A percentile compares a stretch with the other conserved stretches of the same genome.
Conservation (phyloP, 768 basidiomycete species). For the Termitomyces bulborhizus region DNA sequence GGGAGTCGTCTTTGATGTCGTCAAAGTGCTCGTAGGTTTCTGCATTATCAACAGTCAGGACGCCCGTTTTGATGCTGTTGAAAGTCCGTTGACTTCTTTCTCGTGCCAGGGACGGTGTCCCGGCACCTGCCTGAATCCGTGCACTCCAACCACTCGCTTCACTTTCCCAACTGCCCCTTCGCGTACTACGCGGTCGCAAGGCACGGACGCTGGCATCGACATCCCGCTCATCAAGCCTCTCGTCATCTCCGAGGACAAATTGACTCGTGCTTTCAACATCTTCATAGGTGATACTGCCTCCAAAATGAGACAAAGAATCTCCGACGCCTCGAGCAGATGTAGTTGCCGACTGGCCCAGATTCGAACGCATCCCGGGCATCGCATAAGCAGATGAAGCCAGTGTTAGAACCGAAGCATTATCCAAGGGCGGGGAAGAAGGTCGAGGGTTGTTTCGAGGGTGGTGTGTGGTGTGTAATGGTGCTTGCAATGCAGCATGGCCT, state of each 20-base stretch:
- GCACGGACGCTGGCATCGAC: constrained; percentile 87
- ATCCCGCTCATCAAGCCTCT: constrained; percentile 60
- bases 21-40: constrained; percentile 22
- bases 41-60: constrained; percentile 43
- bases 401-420: constrained; percentile 90
- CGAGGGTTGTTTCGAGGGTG: constrained; percentile 96
- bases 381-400: constrained; percentile 93
- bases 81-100: constrained; percentile 58
- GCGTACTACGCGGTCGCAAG: constrained; percentile 78
- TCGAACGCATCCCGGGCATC: constrained; percentile 49
- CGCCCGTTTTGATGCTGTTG: constrained; percentile 55
- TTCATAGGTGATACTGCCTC: constrained; percentile 49
- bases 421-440: constrained; percentile 83
- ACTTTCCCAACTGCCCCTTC: constrained; percentile 90
- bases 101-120: constrained; percentile 38
- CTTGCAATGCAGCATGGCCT: constrained; percentile 40
- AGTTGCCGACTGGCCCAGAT: constrained; percentile 37
- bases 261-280: constrained; percentile 67
- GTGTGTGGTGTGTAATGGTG: constrained; percentile 84
- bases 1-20: constrained; percentile 18
- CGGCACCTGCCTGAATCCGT: constrained; percentile 42
- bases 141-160: constrained; percentile 88
- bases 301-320: constrained; percentile 70
- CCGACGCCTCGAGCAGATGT: constrained; percentile 48
- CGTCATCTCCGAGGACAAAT: constrained; percentile 61